These are phyloP conservation scores for Cochlearia excelsa DNA, from an alignment of 345 rosid genomes.

Conservation along the genomic window DNA sequence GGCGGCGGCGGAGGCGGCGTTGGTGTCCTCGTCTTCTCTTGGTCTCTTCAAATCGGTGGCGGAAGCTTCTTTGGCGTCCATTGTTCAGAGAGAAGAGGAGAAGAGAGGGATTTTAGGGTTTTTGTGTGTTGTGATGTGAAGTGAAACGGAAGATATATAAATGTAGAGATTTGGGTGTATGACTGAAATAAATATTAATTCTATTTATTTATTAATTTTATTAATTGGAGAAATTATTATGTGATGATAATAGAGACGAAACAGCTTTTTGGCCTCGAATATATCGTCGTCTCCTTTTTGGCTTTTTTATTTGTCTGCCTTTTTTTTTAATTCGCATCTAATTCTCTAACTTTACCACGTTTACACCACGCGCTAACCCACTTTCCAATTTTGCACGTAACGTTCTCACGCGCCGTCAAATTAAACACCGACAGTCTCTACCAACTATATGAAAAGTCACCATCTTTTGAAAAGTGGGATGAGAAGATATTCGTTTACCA, in stretches of 20 bases:
- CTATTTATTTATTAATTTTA: neutral
- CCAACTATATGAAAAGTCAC: too few species aligned
- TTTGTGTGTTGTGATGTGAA: conserved; percentile 16
- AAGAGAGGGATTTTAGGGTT: conserved; percentile 30
- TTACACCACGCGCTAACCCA: conserved; percentile 21
- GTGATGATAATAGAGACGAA: conserved; percentile 21
- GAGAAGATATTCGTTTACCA: too few species aligned
- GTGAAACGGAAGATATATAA: conserved; percentile 29
- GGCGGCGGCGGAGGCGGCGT: conserved; percentile 35
- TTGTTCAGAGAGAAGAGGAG: conserved; percentile 12
- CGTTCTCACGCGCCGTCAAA: too few species aligned
- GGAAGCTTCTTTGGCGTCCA: conserved; percentile 32
- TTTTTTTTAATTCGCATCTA: conserved; percentile 2
- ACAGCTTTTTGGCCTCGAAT: conserved; percentile 17
- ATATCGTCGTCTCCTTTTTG: conserved; percentile 18
- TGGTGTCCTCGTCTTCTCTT: conserved; percentile 48
- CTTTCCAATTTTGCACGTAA: conserved; percentile 1
- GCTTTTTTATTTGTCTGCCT: conserved; percentile 23
- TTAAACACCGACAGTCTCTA: too few species aligned
- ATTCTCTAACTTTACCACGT: conserved; percentile 1
- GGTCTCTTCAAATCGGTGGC: conserved; percentile 58
- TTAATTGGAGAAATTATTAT: conserved; percentile 22
- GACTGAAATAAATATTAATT: conserved; percentile 10
- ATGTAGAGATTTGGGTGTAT: conserved; percentile 3
- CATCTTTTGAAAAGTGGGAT: too few species aligned